Base-by-base conservation (phyloP, 257 asterid genomes). In the Euphrasia confusa region DNA sequence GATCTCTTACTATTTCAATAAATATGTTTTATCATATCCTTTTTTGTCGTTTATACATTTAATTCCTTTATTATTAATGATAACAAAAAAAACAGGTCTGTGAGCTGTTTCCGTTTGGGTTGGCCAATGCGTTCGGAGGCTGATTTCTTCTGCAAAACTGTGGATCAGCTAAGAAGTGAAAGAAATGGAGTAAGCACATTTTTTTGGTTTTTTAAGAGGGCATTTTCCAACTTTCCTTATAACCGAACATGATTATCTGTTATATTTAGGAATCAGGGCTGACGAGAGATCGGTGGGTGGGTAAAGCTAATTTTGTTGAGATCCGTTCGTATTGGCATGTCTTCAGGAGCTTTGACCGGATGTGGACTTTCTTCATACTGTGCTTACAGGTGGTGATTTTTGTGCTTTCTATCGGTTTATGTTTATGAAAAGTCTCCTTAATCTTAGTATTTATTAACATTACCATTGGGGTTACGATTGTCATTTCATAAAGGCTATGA, bases 101-200 rank as follows among this genome's bases (percentile, higher is more conserved):
- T 82, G 64, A 95, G 89, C 78, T 92, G 99, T 80, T 92, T 92
- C 72, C 89, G 97, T 26, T 71, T 92, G 76, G 97, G 99, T 58
- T 92, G 99, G 99, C 99, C 99, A 49, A 92, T 92, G 99, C 99
- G 97, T 2, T 95, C 99, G 64, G 96, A 92, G 78, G 99, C 99
- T 78, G 97, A 92, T 80, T 92, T 87, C 77, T 92, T 92, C 71
- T 86, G 97, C 65, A 79, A 67, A 67, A 82, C 88, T 0, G 68
- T 67, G 32, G 84, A 74, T 63, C 76, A 63, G 67, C 75, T 53
- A 63, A 80, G 35, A 58, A 77, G 73, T 71, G 96, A 86, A 68
- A 89, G 75, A 72, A 84, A 74, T 56, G 96, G 83, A 89, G 99
- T 92, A 84, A 68, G 70, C 52, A 5, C 4, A 1, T 21, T 1